Evolutionary conservation across 75 land plant species (phyloP), one percentile per base, ranked within the genome.

Genomic region (Selaginella tamariscina): DNA sequence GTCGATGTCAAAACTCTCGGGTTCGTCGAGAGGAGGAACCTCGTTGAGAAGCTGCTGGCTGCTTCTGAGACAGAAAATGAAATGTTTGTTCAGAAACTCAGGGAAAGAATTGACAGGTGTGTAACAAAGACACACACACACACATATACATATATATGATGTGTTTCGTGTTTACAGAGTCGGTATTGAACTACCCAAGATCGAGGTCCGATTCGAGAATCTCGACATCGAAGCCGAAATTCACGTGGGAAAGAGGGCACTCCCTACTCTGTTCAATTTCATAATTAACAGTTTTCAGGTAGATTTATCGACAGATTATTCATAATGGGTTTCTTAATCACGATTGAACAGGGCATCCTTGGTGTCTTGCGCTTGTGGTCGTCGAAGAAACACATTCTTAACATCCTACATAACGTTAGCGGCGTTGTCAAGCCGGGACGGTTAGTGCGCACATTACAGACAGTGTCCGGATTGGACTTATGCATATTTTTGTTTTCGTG

Each of bases 21-120:
- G 11, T 22, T 65, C 20, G 69, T 72, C 18, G 84, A 82, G 1
- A 75, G 71, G 54, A 79, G 76, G 81, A 60, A 55, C 29, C 66
- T 92, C 13, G 56, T 88, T 49, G 86, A 82, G 18, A 77, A 72
- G 26, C 65, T 86, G 26, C 63, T 92, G 32, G 71, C 71, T 22
- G 67, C 76, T 57, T 80, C 83, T 13, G 89, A 88, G 29, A 81
- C 84, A 33, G 97, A 88, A 66, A 86, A 86, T 70, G 94, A 92
- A 56, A 74, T 75, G 24, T 88, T 92, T 57, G 74, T 92, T 27
- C 66, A 49, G 0, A 73, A 81, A 54, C 74, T 88, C 26, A 65
- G 97, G 0, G 74, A 88, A 8, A 72, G 97, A 20, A 78, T 74
- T 2, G 85, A 92, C 73, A 72, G 75, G 96, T 91, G 56, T 29